phyloP scores from a whole-genome alignment of 2,329 filamentous ascomycete species.

The Nemania bipapillata region DNA sequence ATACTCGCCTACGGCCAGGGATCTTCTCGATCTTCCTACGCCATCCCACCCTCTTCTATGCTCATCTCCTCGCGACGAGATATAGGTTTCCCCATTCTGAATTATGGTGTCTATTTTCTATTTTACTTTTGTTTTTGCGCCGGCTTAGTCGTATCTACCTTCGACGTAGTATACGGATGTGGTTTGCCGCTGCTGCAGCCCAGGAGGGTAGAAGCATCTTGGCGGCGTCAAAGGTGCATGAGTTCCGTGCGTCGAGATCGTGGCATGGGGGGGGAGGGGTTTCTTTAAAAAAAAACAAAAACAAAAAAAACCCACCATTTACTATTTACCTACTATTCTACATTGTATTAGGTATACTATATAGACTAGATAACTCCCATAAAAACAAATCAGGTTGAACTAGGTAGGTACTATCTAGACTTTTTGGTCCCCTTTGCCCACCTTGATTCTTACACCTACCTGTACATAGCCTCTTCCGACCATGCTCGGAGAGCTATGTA shows the following conservation, averaged over 20 bases:
- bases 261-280: constrained; percentile 8
- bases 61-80: neutral
- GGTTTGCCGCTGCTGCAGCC: constrained; percentile 24
- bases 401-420: too few species aligned
- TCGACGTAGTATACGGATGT: constrained; percentile 2
- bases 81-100: neutral
- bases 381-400: neutral
- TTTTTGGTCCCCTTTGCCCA: neutral
- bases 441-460: neutral
- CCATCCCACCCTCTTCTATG: neutral
- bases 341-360: too few species aligned
- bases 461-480: neutral
- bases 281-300: too few species aligned
- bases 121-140: neutral
- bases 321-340: neutral
- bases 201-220: constrained; percentile 20
- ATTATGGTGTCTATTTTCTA: neutral
- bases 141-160: neutral
- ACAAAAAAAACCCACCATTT: too few species aligned
- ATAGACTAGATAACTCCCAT: too few species aligned
- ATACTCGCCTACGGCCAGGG: constrained; percentile 27
- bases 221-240: constrained; percentile 29
- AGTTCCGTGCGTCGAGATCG: constrained; percentile 20
- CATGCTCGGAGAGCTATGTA: neutral
- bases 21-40: constrained; percentile 7